Evolutionary conservation across 1,139 yeast species (phyloP).

Genomic region (Suhomyces ambrosiae): DNA sequence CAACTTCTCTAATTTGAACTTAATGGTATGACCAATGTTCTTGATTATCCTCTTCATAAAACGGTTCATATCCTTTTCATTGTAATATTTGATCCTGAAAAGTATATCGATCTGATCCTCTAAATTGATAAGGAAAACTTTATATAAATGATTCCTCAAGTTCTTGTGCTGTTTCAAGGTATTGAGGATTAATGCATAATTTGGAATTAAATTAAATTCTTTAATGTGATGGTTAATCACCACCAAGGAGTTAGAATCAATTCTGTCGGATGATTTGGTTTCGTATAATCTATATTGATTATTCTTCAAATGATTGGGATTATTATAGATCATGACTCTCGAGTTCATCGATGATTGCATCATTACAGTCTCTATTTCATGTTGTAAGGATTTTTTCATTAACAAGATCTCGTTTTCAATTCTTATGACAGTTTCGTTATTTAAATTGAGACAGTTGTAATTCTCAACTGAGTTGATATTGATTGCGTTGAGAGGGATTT

Average conservation of each 20-base stretch:
- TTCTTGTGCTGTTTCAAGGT: constrained; percentile 29
- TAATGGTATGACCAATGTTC: constrained; percentile 32
- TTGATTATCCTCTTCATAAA: constrained; percentile 30
- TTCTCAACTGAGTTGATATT: constrained; percentile 31
- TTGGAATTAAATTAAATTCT: constrained; percentile 40
- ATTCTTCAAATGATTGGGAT: constrained; percentile 26
- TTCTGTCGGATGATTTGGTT: constrained; percentile 14
- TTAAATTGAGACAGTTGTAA: constrained; percentile 34
- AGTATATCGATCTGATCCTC: constrained; percentile 44
- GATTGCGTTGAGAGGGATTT: constrained; percentile 33
- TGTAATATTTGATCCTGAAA: constrained; percentile 38
- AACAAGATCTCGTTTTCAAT: constrained; percentile 38
- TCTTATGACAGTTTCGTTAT: constrained; percentile 21
- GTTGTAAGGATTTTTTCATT: constrained; percentile 29
- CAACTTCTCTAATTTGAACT: constrained; percentile 26
- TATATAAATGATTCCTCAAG: constrained; percentile 38
- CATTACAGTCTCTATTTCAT: constrained; percentile 34
- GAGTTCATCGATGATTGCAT: constrained; percentile 26
- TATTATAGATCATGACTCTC: constrained; percentile 25
- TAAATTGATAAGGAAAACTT: constrained; percentile 41
- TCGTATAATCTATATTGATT: constrained; percentile 38
- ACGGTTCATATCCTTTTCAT: constrained; percentile 26
- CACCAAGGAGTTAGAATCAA: constrained; percentile 19
- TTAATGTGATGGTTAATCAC: constrained; percentile 33
- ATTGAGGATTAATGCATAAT: constrained; percentile 32